A percentile compares a stretch with the other conserved stretches of the same genome.
Evolutionary conservation across 768 basidiomycete genomes (phyloP).

Genomic region (Pulveroboletus ravenelii): DNA sequence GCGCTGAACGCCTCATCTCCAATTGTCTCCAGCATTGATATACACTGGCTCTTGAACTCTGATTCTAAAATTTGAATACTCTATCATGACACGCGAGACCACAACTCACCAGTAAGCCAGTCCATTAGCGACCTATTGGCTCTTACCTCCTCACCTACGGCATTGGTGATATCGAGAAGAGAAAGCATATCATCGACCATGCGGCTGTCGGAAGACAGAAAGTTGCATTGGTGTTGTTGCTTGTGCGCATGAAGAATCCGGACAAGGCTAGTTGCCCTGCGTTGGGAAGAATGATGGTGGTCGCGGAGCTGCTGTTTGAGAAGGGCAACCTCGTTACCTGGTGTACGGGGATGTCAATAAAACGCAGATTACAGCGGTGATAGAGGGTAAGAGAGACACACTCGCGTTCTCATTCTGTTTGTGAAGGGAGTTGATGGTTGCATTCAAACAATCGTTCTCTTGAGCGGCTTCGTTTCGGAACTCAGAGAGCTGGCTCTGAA

Average conservation of each 20-base stretch:
- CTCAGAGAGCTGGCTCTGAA: no score
- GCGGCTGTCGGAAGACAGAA: not conserved
- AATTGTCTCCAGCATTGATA: not conserved
- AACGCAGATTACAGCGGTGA: not conserved
- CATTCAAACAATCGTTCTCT: no score
- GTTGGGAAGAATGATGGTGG: not conserved
- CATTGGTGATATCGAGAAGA: not conserved
- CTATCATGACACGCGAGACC: accelerated
- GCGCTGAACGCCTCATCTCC: not conserved
- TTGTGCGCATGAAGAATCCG: not conserved
- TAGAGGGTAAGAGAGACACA: not conserved
- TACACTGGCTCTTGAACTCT: constrained; percentile 5
- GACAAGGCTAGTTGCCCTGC: not conserved
- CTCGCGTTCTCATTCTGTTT: not conserved
- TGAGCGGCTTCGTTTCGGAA: no score
- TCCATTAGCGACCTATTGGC: not conserved
- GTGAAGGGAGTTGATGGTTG: no score
- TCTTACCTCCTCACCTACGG: not conserved
- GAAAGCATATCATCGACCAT: not conserved
- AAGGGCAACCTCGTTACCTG: not conserved
- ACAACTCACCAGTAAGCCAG: constrained; percentile 7
- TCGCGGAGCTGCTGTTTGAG: not conserved
- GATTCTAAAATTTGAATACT: not conserved
- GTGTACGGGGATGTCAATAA: not conserved
- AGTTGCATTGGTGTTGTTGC: constrained; percentile 4